Percentiles rank a stretch among this genome's conserved stretches.
phyloP scores from a whole-genome alignment of 2,329 filamentous ascomycete species.

The Aspergillus neotritici region DNA sequence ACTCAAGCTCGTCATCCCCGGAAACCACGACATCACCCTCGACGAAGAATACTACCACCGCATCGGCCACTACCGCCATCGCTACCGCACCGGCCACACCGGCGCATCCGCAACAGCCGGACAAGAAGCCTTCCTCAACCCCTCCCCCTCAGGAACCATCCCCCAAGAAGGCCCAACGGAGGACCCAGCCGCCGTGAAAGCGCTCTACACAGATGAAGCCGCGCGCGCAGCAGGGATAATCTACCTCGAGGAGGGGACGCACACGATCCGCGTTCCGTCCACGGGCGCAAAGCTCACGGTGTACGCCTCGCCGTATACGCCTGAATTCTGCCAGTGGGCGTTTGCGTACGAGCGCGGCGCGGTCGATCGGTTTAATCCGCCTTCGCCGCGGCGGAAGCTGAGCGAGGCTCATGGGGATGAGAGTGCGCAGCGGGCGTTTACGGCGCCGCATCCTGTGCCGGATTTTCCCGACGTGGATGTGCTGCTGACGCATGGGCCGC shows the following conservation, averaged over 20 bases:
- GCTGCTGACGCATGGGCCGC: constrained; percentile 58
- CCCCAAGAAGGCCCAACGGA: constrained; percentile 8
- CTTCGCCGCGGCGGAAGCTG: constrained; percentile 6
- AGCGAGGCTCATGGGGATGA: not conserved
- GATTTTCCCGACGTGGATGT: constrained; percentile 48
- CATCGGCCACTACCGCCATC: constrained; percentile 25
- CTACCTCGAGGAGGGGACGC: constrained; percentile 53
- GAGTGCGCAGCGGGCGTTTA: constrained; percentile 8
- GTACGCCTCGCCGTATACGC: constrained; percentile 50
- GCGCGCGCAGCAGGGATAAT: constrained; percentile 45
- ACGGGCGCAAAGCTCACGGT: constrained; percentile 48
- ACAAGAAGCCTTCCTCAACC: constrained; percentile 10
- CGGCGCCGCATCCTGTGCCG: constrained; percentile 37
- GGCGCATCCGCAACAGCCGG: constrained; percentile 9
- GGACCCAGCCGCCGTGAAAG: constrained; percentile 28
- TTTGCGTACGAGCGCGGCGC: constrained; percentile 49
- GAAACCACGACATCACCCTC: constrained; percentile 58
- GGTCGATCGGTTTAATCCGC: constrained; percentile 48
- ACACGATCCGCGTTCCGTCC: constrained; percentile 38
- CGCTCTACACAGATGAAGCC: constrained; percentile 44
- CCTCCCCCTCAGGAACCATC: constrained; percentile 1
- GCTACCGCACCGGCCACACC: constrained; percentile 12
- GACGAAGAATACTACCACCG: constrained; percentile 46
- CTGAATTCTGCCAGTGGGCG: constrained; percentile 52
- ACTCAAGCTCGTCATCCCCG: constrained; percentile 58